Evolutionary conservation across 2,329 filamentous ascomycete species (phyloP).

Genomic region (Penicillium corylophilum): DNA sequence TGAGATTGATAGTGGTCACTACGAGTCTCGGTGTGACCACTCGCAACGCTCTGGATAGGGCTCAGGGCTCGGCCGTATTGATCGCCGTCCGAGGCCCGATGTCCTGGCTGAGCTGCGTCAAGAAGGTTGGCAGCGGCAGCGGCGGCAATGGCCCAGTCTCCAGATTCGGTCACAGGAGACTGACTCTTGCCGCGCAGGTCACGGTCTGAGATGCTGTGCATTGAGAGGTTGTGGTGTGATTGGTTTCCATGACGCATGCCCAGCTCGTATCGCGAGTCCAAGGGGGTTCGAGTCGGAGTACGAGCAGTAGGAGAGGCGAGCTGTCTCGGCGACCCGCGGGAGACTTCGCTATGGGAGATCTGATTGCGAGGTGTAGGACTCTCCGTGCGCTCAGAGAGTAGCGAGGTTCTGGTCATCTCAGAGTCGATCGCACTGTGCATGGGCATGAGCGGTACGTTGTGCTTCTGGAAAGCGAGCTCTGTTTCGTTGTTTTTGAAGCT

Average conservation of each 20-base stretch:
- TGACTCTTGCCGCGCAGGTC: constrained; percentile 43
- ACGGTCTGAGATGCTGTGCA: constrained; percentile 45
- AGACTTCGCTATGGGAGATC: constrained; percentile 62
- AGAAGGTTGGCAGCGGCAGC: constrained; percentile 40
- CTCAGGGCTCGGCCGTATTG: constrained; percentile 67
- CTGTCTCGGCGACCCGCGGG: constrained; percentile 55
- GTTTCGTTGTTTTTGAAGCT: constrained; percentile 52
- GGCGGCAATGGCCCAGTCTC: constrained; percentile 40
- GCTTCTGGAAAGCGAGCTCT: constrained; percentile 53
- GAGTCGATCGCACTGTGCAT: constrained; percentile 83
- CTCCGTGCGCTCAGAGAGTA: constrained; percentile 78
- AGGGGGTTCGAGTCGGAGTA: constrained; percentile 58
- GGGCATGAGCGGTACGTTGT: constrained; percentile 77
- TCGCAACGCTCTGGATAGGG: constrained; percentile 89
- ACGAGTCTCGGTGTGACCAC: constrained; percentile 71
- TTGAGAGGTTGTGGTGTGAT: constrained; percentile 52
- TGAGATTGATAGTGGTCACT: constrained; percentile 3
- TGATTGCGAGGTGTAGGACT: constrained; percentile 67
- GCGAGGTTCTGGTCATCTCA: constrained; percentile 82
- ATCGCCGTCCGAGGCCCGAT: constrained; percentile 51
- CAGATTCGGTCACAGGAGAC: constrained; percentile 32
- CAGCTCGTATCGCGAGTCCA: constrained; percentile 53
- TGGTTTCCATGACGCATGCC: constrained; percentile 65
- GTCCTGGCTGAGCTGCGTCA: constrained; percentile 43
- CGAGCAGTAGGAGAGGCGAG: constrained; percentile 60